These are phyloP conservation scores for Annulohypoxylon maeteangense DNA, from an alignment of 495 filamentous ascomycete species.

Conservation along the genomic window DNA sequence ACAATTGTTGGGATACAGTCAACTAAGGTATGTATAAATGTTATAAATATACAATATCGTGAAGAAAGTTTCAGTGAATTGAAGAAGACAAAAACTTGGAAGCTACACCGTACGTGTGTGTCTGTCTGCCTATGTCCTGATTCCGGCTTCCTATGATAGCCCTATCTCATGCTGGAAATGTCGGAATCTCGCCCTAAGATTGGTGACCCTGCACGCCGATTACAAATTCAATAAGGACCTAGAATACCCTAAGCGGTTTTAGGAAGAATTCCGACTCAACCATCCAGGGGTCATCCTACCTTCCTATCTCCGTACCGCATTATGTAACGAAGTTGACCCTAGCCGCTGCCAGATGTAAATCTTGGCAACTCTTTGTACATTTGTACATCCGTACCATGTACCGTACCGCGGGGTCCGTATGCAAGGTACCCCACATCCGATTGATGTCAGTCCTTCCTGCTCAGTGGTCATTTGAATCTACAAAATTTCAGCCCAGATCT, in stretches of 20 bases:
- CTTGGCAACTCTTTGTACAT: background rate
- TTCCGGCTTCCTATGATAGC: background rate
- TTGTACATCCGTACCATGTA: constrained; percentile 14
- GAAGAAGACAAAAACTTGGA: background rate
- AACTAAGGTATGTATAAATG: background rate
- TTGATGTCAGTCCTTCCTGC: constrained; percentile 23
- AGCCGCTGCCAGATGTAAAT: background rate
- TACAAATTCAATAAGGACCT: constrained; percentile 27
- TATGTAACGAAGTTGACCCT: background rate
- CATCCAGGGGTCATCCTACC: constrained; percentile 19
- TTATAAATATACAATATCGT: background rate
- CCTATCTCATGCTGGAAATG: constrained; percentile 7
- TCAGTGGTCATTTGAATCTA: constrained; percentile 5
- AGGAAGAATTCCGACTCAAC: constrained; percentile 26
- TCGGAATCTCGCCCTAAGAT: constrained; percentile 3
- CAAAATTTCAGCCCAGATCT: constrained; percentile 14
- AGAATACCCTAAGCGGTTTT: constrained; percentile 21
- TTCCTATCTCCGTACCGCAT: constrained; percentile 4
- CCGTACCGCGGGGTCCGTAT: constrained; percentile 33
- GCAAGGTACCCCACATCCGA: constrained; percentile 39
- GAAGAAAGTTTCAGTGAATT: background rate
- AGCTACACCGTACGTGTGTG: background rate
- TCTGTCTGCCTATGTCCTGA: background rate
- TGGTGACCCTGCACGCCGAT: constrained; percentile 1
- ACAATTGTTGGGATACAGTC: no score